Base-by-base conservation (phyloP, 1,284 basidiomycete genomes). In the Cerioporus squamosus region DNA sequence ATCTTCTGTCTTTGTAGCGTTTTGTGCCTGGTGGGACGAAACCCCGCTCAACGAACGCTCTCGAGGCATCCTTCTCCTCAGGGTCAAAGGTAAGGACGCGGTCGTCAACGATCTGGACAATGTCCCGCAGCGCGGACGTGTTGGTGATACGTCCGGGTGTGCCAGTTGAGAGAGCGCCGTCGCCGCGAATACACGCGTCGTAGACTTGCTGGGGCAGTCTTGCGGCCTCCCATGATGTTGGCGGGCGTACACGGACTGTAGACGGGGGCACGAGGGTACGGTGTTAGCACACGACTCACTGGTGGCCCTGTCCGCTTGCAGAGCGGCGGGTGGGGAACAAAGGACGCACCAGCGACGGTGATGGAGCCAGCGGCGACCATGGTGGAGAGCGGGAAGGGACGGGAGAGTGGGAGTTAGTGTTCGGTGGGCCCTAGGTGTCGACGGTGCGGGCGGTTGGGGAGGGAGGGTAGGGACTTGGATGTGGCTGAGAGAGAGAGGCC, bases 31-130 rank as follows among this genome's bases (percentile, higher is more conserved):
- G 91, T 43, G 91, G 89, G 66, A 90, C 67, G 66, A 93, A 93
- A 6, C 92, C 93, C 23, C 90, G 81, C 71, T 90, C 87, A 50
- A 91, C 82, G 70, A 94, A 93, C 0, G 91, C 84, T 51, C 80
- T 80, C 23, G 87, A 84, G 60, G 79, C 83, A 74, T 94, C 91
- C 70, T 87, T 88, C 73, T 97, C 94, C 54, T 94, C 90, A 42
- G 94, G 94, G 74, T 98, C 95, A 71, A 98, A 98, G n/a, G 94
- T 94, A 59, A 98, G 82, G 63, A 93, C 91, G 59, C 91, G 87
- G 79, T 94, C 91, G 71, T 94, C 91, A 51, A 92, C 81, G 53
- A 93, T 83, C 69, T 91, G 86, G 29, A 93, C 85, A 61, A 93
- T 85, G 65, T 93, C 84, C 57, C 90, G 84, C 57, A 93, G 80